phyloP scores from a whole-genome alignment of 176 grass and related monocot species.

The Cenchrus americanus region DNA sequence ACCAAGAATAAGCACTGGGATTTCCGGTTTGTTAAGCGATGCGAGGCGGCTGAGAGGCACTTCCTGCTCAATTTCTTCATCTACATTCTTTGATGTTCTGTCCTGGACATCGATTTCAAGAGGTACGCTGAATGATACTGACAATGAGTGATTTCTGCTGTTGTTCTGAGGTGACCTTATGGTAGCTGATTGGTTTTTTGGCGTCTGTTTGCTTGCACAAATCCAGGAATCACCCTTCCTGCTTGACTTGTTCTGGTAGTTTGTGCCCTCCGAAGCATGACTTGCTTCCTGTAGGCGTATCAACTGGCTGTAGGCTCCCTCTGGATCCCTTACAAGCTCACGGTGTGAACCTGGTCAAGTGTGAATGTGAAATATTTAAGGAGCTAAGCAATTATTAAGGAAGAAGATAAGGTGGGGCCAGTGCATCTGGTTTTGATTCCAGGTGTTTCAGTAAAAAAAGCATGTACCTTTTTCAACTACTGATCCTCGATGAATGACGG shows the following conservation, averaged over 20 bases:
- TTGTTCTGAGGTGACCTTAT: slow-evolving; percentile 49
- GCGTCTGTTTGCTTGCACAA: slow-evolving; percentile 46
- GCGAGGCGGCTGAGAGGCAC: slow-evolving; percentile 61
- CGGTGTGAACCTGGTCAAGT: slow-evolving; percentile 64
- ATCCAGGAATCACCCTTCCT: slow-evolving; percentile 47
- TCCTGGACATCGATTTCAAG: slow-evolving; percentile 51
- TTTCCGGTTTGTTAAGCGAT: slow-evolving; percentile 75
- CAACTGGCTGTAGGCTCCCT: slow-evolving; percentile 77
- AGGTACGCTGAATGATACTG: slow-evolving; percentile 38
- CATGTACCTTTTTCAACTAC: slow-evolving; percentile 80
- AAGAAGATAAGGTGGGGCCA: neutral
- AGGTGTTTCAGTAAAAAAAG: neutral
- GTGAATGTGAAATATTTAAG: slow-evolving; percentile 27
- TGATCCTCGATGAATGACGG: slow-evolving; percentile 69
- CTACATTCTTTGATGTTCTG: slow-evolving; percentile 32
- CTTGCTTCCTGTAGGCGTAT: slow-evolving; percentile 67
- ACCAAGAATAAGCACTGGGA: slow-evolving; percentile 69
- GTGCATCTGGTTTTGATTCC: neutral
- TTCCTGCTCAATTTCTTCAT: slow-evolving; percentile 47
- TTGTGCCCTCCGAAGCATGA: slow-evolving; percentile 35
- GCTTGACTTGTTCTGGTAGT: slow-evolving; percentile 42
- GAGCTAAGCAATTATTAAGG: neutral
- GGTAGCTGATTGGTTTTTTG: slow-evolving; percentile 39
- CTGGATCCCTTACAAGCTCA: slow-evolving; percentile 58
- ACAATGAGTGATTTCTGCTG: slow-evolving; percentile 57